phyloP scores from a whole-genome alignment of 345 rosid genomes.

The Ceriops tagal region DNA sequence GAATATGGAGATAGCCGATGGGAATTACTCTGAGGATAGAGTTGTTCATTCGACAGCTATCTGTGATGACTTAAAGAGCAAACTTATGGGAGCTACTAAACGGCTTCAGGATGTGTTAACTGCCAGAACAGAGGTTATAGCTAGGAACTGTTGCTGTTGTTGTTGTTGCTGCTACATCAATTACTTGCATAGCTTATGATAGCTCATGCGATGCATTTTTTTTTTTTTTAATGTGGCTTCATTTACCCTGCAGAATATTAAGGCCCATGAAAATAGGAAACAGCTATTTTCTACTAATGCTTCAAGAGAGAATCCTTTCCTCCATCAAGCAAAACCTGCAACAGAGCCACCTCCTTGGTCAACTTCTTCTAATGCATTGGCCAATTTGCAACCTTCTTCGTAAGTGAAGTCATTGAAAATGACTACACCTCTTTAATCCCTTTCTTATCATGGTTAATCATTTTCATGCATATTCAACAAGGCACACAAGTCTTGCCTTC shows the following conservation, averaged over 20 bases:
- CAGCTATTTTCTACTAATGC: slow-evolving; percentile 72
- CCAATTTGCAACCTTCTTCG: slow-evolving; percentile 42
- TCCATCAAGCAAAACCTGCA: slow-evolving; percentile 39
- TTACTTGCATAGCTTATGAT: neutral
- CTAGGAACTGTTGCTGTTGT: slow-evolving; percentile 2
- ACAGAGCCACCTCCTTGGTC: slow-evolving; percentile 95
- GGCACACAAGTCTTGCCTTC: neutral
- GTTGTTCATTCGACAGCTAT: slow-evolving; percentile 72
- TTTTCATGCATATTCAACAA: neutral
- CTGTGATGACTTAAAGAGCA: slow-evolving; percentile 76
- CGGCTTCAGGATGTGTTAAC: slow-evolving; percentile 74
- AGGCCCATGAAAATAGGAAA: slow-evolving; percentile 85
- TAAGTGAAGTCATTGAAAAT: slow-evolving; percentile 26
- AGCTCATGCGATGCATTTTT: neutral
- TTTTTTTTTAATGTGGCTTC: neutral
- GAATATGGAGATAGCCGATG: slow-evolving; percentile 73
- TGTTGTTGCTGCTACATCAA: slow-evolving; percentile 7
- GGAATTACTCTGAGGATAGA: slow-evolving; percentile 69
- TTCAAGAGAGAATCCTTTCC: slow-evolving; percentile 50
- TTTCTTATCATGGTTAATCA: too few relatives aligned
- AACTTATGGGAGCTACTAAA: slow-evolving; percentile 80
- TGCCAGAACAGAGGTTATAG: slow-evolving; percentile 74
- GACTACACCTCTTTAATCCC: neutral
- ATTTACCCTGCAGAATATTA: slow-evolving; percentile 53
- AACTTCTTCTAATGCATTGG: slow-evolving; percentile 43